Conservation (phyloP, 1,284 basidiomycete genomes). For the Cutaneotrichosporon daszewskae region DNA sequence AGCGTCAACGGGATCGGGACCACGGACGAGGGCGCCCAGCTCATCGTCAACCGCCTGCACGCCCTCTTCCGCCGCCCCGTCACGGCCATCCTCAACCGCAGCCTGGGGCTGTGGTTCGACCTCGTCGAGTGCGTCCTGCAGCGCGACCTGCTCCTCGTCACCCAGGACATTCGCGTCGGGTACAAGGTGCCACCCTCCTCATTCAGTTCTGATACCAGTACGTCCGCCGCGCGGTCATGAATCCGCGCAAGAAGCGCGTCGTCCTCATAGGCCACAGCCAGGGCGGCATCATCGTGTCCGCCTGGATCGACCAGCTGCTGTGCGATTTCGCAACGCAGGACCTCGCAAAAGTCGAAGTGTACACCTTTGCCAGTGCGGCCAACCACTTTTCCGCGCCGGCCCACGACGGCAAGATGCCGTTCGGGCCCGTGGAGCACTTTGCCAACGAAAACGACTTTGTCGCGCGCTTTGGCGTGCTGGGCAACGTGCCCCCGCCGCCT, state of each 20-base stretch:
- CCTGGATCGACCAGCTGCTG: conserved; percentile 17
- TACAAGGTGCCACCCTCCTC: conserved; percentile 8
- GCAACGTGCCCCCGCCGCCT: background rate
- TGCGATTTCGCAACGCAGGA: conserved; percentile 20
- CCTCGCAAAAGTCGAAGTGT: conserved; percentile 35
- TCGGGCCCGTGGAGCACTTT: conserved; percentile 32
- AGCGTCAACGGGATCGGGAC: conserved; percentile 39
- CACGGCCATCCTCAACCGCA: conserved; percentile 31
- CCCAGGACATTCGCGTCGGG: conserved; percentile 23
- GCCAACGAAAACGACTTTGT: conserved; percentile 34
- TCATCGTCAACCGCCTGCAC: conserved; percentile 22
- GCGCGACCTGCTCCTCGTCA: conserved; percentile 29
- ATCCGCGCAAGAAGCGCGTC: conserved; percentile 22
- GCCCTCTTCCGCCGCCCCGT: conserved; percentile 26
- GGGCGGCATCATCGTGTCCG: conserved; percentile 33
- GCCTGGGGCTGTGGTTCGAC: conserved; percentile 34
- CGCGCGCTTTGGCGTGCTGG: conserved; percentile 24
- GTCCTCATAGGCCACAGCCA: conserved; percentile 37
- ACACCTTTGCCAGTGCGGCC: conserved; percentile 38
- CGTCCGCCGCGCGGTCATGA: conserved; percentile 12
- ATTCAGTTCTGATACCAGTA: background rate
- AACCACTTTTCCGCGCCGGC: conserved; percentile 31
- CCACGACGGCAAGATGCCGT: conserved; percentile 8
- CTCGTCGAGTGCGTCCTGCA: conserved; percentile 36
- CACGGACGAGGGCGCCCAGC: conserved; percentile 19